Evolutionary conservation across 768 basidiomycete genomes (phyloP).

Genomic region (Kwoniella botswanensis): DNA sequence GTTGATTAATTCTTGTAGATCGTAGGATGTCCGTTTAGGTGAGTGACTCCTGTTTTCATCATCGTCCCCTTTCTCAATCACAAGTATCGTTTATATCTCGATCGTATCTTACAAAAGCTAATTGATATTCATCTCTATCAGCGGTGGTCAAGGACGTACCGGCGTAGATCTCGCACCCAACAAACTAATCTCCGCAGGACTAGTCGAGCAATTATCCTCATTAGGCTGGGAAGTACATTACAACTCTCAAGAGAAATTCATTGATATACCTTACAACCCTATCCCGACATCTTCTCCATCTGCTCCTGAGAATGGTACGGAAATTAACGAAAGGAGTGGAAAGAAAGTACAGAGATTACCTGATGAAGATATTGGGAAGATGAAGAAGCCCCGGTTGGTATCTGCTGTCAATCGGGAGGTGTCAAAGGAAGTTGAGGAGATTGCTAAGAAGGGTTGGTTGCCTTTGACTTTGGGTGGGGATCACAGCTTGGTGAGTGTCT

Average conservation of each 20-base stretch:
- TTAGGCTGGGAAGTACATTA: slow-evolving; percentile 91
- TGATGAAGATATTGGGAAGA: slow-evolving; percentile 82
- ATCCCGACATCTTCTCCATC: slow-evolving; percentile 23
- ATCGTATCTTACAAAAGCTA: not conserved
- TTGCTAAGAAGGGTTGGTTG: slow-evolving; percentile 77
- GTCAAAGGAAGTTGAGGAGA: slow-evolving; percentile 73
- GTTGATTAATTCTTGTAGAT: slow-evolving; percentile 63
- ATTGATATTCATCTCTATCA: not conserved
- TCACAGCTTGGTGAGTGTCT: slow-evolving; percentile 80
- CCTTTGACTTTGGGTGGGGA: slow-evolving; percentile 94
- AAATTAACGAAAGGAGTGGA: slow-evolving; percentile 50
- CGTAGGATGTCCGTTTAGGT: slow-evolving; percentile 96
- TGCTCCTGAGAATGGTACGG: not conserved
- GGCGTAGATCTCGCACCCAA: slow-evolving; percentile 66
- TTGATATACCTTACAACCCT: slow-evolving; percentile 55
- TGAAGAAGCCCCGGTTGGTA: slow-evolving; percentile 89
- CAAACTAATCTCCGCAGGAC: slow-evolving; percentile 82
- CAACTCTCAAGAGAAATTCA: slow-evolving; percentile 87
- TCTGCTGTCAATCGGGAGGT: slow-evolving; percentile 80
- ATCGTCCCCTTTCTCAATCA: not conserved
- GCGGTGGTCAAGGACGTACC: slow-evolving; percentile 45
- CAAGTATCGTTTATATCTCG: too few relatives aligned
- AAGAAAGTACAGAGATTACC: slow-evolving; percentile 32
- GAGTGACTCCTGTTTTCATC: slow-evolving; percentile 43
- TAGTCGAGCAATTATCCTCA: slow-evolving; percentile 72